Percentiles rank a stretch among this genome's conserved stretches.
Conservation (phyloP, 345 rosid species). For the Anacardium occidentale region DNA sequence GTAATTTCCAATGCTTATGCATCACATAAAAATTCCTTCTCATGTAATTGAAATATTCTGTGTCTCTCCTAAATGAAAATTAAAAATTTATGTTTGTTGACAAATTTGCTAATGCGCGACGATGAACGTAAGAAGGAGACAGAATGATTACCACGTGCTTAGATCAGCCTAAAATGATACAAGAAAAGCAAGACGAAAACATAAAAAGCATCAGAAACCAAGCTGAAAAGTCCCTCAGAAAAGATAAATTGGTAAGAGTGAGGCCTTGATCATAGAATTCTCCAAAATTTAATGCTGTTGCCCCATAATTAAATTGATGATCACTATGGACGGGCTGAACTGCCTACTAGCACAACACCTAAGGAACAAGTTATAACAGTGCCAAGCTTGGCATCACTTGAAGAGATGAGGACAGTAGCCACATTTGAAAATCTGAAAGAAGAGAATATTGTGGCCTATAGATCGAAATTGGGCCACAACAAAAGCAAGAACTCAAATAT, state of each 20-base stretch:
- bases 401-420: slow-evolving; percentile 51
- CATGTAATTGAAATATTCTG: neutral
- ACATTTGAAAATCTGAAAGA: slow-evolving; percentile 22
- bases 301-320: neutral
- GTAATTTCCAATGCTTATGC: slow-evolving; percentile 30
- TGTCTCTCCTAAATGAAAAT: neutral
- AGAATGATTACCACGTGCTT: slow-evolving; percentile 49
- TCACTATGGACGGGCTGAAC: slow-evolving; percentile 51
- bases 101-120: slow-evolving; percentile 62
- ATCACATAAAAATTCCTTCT: neutral
- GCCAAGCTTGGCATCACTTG: slow-evolving; percentile 70
- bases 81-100: slow-evolving; percentile 4
- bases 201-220: slow-evolving; percentile 51
- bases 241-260: slow-evolving; percentile 69
- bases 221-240: slow-evolving; percentile 66
- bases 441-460: slow-evolving; percentile 19
- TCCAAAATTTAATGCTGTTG: neutral
- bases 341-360: slow-evolving; percentile 42
- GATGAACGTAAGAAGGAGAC: slow-evolving; percentile 49
- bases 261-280: too few relatives aligned
- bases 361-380: slow-evolving; percentile 51
- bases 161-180: slow-evolving; percentile 50
- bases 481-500: slow-evolving; percentile 37
- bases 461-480: slow-evolving; percentile 23
- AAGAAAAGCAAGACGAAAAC: slow-evolving; percentile 58